Percentiles rank a stretch among this genome's conserved stretches.
These are phyloP conservation scores for Ophiocordyceps camponoti-rufipedis DNA, from an alignment of 2,329 filamentous ascomycete species.

Conservation along the genomic window DNA sequence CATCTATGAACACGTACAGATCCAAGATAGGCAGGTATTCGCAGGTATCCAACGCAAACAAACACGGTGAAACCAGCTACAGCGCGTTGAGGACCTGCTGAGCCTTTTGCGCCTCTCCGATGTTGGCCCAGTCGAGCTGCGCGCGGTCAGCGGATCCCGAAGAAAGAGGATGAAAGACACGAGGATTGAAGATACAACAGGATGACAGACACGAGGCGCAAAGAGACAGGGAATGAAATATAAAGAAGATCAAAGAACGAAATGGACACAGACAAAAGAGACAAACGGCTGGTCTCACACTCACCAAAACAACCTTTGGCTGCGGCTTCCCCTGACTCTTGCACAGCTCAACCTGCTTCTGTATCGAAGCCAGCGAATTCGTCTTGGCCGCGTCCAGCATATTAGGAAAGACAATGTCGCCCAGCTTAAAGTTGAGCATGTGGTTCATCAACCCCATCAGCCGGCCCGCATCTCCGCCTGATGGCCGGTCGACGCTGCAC, in stretches of 20 bases:
- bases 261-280: background rate
- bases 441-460: conserved; percentile 28
- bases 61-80: conserved; percentile 2
- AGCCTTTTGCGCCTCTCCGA: conserved; percentile 19
- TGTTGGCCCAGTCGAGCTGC: conserved; percentile 24
- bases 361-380: conserved; percentile 16
- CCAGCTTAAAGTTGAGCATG: conserved; percentile 12
- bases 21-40: too few relatives aligned
- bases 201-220: too few relatives aligned
- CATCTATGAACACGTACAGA: too few relatives aligned
- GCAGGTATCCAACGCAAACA: background rate
- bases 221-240: background rate
- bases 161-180: too few relatives aligned
- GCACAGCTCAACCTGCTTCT: conserved; percentile 11
- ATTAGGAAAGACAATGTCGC: conserved; percentile 16
- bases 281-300: conserved; percentile 1
- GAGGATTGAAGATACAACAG: too few relatives aligned
- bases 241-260: too few relatives aligned
- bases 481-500: conserved; percentile 47
- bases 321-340: conserved; percentile 7
- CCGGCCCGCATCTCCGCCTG: conserved; percentile 15
- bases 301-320: conserved; percentile 18
- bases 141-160: conserved; percentile 1
- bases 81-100: conserved; percentile 20
- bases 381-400: conserved; percentile 11